Percentiles rank a stretch among this genome's conserved stretches.
phyloP scores from a whole-genome alignment of 2,329 filamentous ascomycete species.

The Daldinia eschscholtzii region DNA sequence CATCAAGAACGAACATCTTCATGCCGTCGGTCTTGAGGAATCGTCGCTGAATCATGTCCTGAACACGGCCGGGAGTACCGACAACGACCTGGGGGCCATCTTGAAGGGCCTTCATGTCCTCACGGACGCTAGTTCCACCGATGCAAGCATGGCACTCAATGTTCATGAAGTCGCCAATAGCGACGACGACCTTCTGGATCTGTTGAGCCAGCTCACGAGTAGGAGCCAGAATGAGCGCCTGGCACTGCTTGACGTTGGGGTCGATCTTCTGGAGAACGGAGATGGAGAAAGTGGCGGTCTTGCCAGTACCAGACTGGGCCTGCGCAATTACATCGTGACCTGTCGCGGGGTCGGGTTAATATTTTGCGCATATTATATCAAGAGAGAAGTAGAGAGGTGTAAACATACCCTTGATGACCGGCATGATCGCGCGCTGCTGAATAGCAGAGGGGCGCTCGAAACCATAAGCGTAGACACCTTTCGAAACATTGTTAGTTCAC shows the following conservation, averaged over 20 bases:
- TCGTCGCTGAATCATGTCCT: conserved; percentile 99
- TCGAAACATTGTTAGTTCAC: conserved; percentile 28
- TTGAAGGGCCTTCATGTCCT: conserved; percentile 97
- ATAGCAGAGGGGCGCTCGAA: conserved; percentile 99
- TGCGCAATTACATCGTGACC: conserved; percentile 99
- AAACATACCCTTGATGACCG: conserved; percentile 95
- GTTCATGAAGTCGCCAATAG: conserved; percentile 99
- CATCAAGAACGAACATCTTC: conserved; percentile 99
- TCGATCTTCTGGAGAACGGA: conserved; percentile 99
- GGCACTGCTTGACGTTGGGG: conserved; percentile 92
- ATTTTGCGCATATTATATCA: conserved; percentile 26
- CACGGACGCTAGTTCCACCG: conserved; percentile 96
- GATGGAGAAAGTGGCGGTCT: conserved; percentile 99
- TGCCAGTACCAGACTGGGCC: conserved; percentile 99
- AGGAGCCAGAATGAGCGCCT: conserved; percentile 97
- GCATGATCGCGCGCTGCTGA: conserved; percentile 99
- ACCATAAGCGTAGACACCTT: conserved; percentile 99
- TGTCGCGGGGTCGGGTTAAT: conserved; percentile 53
- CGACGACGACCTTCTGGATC: conserved; percentile 99
- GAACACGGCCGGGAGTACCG: conserved; percentile 97
- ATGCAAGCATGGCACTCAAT: conserved; percentile 99
- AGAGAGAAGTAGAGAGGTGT: conserved; percentile 5
- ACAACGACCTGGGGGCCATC: conserved; percentile 98
- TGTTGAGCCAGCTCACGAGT: conserved; percentile 99
- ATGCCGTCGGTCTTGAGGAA: conserved; percentile 97